Evolutionary conservation across 768 basidiomycete species (phyloP), one percentile per base, ranked within the genome.

Genomic region (Boletus sensibilis): DNA sequence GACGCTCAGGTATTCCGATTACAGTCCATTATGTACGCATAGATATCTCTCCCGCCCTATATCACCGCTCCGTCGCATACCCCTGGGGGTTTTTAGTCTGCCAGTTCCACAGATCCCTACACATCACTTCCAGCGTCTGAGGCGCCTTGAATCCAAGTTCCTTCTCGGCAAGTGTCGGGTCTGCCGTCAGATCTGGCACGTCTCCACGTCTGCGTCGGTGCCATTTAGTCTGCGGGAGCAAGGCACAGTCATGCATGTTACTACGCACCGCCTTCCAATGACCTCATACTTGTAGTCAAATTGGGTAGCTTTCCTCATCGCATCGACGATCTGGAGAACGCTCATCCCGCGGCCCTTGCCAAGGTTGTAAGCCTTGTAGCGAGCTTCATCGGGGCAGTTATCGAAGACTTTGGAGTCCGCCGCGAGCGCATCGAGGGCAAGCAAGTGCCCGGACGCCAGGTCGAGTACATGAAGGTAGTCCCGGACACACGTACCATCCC

Each of bases 31-130:
- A 69, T 61, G 59, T 62, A 57, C 31, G 25, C 40, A 42, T 68
- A 68, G 57, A 50, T 18, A 53, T 42, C 41, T 31, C 31, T 5
- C 18, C 45, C n/a, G 20, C 27, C 40, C 43, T 49, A 44, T 39
- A 44, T 70, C 55, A 68, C 39, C 58, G 64, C 64, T 65, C 53
- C 49, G 73, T 74, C 25, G 9, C 53, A 60, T 91, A 97, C 3
- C 94, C 94, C 31, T 82, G 68, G 8, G 90, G 92, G 65, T 97
- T 92, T 72, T 85, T 91, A n/a, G 84, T 85, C 77, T 98, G 96
- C 93, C 95, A 99, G 76, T 95, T 95, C 97, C 97, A 98, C 64
- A 97, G 78, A 74, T 99, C 97, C 53, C 84, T 79, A 74, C 97
- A 98, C 93, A 98, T 98, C 53, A 87, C 86, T 59, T 94, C 88